A percentile compares a stretch with the other conserved stretches of the same genome.
phyloP scores from a whole-genome alignment of 495 filamentous ascomycete species.

The Aspergillus sclerotiicarbonarius region DNA sequence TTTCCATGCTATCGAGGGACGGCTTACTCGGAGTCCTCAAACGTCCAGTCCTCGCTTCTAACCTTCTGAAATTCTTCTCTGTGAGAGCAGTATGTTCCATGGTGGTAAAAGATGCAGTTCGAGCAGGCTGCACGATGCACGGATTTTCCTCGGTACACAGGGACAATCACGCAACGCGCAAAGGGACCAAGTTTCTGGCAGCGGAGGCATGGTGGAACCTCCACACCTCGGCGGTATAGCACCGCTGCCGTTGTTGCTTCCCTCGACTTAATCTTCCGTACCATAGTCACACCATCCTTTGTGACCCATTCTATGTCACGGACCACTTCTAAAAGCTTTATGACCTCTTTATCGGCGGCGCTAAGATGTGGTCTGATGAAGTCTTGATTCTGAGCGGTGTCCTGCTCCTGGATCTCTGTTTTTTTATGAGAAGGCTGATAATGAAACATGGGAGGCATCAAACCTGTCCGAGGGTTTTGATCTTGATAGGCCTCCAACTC shows the following conservation, averaged over 20 bases:
- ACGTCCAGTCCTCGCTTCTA: background rate
- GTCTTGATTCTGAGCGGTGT: no score
- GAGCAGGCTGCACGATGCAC: background rate
- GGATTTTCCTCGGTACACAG: background rate
- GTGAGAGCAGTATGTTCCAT: background rate
- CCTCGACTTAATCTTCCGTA: background rate
- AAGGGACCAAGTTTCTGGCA: background rate
- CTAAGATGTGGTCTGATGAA: background rate
- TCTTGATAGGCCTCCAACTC: no score
- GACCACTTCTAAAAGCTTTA: background rate
- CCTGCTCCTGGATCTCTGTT: no score
- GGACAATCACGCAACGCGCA: background rate
- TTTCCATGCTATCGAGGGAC: background rate
- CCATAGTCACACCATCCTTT: background rate
- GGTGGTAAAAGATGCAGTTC: background rate
- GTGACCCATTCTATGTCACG: background rate
- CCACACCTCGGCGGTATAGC: background rate
- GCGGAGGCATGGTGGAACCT: background rate
- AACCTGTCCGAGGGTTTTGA: no score
- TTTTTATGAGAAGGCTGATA: no score
- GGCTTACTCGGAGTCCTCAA: background rate
- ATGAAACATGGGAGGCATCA: no score
- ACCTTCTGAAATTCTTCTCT: background rate
- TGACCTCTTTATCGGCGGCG: background rate
- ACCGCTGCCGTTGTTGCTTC: background rate